These are phyloP conservation scores for Monilinia laxa DNA, from an alignment of 2,329 filamentous ascomycete species.

Conservation along the genomic window DNA sequence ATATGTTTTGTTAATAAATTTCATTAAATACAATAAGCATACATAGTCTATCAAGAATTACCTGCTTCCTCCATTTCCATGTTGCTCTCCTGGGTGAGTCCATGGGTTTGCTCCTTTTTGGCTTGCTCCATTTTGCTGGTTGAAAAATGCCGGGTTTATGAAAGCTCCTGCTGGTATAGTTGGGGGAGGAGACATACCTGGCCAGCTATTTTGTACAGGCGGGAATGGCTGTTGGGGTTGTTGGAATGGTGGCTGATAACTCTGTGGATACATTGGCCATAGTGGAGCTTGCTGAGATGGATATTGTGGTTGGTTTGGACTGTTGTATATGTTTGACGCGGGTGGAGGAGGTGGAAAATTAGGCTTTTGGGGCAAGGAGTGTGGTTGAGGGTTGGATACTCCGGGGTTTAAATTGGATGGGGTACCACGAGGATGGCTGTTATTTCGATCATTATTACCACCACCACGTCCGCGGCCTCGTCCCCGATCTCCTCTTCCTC, in stretches of 20 bases:
- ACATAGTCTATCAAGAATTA: slow-evolving; percentile 15
- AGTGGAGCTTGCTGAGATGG: slow-evolving; percentile 32
- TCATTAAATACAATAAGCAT: slow-evolving; percentile 9
- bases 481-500: slow-evolving; percentile 32
- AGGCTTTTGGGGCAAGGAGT: slow-evolving; percentile 19
- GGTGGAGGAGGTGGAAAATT: slow-evolving; percentile 16
- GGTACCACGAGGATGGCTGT: slow-evolving; percentile 29
- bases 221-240: slow-evolving; percentile 23
- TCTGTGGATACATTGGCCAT: slow-evolving; percentile 34
- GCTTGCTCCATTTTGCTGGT: slow-evolving; percentile 21
- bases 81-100: slow-evolving; percentile 30
- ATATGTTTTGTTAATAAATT: not conserved
- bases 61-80: slow-evolving; percentile 20
- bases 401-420: slow-evolving; percentile 22
- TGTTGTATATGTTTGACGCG: slow-evolving; percentile 23
- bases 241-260: slow-evolving; percentile 28
- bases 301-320: slow-evolving; percentile 26
- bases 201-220: slow-evolving; percentile 31
- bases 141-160: slow-evolving; percentile 39
- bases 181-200: slow-evolving; percentile 23
- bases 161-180: slow-evolving; percentile 33
- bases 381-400: slow-evolving; percentile 25
- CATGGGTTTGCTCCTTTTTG: slow-evolving; percentile 28
- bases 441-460: slow-evolving; percentile 31
- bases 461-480: slow-evolving; percentile 36